Conservation (phyloP, 108 stramenopile genomes). For the Schizochytrium sp. region DNA sequence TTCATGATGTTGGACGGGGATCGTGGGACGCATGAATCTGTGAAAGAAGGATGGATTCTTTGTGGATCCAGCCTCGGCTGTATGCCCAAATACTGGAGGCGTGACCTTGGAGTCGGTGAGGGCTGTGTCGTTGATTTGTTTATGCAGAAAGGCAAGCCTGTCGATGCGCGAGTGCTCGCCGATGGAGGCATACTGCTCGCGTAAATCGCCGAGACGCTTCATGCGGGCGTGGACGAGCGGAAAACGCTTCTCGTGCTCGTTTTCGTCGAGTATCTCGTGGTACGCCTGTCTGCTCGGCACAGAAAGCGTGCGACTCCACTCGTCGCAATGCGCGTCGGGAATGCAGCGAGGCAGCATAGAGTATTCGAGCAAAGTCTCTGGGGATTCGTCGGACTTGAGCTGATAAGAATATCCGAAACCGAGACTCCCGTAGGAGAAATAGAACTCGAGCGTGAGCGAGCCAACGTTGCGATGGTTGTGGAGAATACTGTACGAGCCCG, state of each 20-base stretch:
- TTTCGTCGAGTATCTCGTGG: neutral
- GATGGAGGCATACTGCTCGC: neutral
- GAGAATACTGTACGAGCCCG: neutral
- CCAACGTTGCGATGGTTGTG: neutral
- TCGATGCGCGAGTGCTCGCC: neutral
- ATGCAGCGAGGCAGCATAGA: constrained; percentile 4
- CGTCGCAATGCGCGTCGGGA: neutral
- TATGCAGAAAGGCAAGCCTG: neutral
- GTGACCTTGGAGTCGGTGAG: neutral
- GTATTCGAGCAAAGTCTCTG: neutral
- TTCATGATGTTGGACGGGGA: neutral
- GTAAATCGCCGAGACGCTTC: neutral
- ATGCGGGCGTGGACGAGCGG: constrained; percentile 1
- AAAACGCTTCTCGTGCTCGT: neutral
- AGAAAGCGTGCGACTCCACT: neutral
- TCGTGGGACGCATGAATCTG: neutral
- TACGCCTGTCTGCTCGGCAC: neutral
- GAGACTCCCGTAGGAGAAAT: neutral
- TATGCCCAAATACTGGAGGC: neutral
- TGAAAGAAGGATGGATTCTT: neutral
- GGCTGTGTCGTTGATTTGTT: neutral
- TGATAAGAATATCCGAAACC: neutral
- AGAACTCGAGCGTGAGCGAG: neutral
- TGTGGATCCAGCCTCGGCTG: neutral
- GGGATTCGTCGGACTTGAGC: neutral